phyloP scores from a whole-genome alignment of 2,329 filamentous ascomycete species.

The Aureobasidium sp. region DNA sequence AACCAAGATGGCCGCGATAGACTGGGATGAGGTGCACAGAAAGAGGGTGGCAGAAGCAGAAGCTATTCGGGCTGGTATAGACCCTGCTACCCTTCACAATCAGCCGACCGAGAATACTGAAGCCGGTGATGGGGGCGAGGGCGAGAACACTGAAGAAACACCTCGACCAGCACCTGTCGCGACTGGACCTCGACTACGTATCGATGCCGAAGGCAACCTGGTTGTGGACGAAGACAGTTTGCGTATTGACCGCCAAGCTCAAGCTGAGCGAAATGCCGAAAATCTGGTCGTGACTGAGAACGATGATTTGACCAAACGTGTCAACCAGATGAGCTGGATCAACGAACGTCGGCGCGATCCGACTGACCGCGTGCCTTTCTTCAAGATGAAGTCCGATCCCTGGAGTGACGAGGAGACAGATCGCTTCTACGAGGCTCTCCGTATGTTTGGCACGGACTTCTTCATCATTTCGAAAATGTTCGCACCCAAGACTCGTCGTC shows the following conservation, averaged over 20 bases:
- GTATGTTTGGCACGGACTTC: constrained; percentile 77
- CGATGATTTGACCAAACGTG: constrained; percentile 65
- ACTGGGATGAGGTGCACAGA: constrained; percentile 44
- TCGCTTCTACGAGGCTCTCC: constrained; percentile 65
- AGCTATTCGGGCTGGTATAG: constrained; percentile 16
- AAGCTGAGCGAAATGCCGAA: constrained; percentile 44
- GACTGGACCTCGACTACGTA: constrained; percentile 48
- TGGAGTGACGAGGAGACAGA: constrained; percentile 68
- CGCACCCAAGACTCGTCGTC: constrained; percentile 58
- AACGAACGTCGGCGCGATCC: constrained; percentile 48
- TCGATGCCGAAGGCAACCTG: constrained; percentile 61
- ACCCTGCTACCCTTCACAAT: constrained; percentile 16
- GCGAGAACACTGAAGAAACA: constrained; percentile 11
- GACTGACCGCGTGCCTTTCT: constrained; percentile 33
- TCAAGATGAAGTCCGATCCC: constrained; percentile 46
- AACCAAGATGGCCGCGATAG: constrained; percentile 61
- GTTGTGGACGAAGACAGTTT: constrained; percentile 61
- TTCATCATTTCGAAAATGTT: constrained; percentile 72
- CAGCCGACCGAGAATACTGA: constrained; percentile 21
- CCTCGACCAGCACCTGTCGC: neutral
- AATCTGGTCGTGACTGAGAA: constrained; percentile 49
- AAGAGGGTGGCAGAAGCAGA: constrained; percentile 31
- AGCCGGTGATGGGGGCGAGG: constrained; percentile 21
- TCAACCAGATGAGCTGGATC: constrained; percentile 61
- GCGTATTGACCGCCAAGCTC: constrained; percentile 59